Evolutionary conservation across 83 land plant species (phyloP).

Genomic region (Picea abies): DNA sequence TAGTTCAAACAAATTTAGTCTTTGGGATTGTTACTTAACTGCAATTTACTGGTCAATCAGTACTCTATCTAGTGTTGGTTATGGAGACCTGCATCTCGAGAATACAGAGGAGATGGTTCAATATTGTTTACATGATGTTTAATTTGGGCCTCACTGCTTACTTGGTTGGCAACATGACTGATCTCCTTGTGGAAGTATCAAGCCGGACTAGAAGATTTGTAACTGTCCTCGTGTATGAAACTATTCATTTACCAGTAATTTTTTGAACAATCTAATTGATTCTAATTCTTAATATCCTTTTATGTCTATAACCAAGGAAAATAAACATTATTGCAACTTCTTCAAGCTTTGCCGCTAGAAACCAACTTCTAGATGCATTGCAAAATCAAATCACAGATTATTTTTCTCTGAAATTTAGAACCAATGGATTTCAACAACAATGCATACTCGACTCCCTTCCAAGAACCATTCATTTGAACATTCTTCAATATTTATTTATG

Average conservation of each 20-base stretch:
- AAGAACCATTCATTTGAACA: background rate
- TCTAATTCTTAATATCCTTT: background rate
- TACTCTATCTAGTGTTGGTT: background rate
- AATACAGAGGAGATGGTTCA: constrained; percentile 13
- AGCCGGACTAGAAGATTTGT: constrained; percentile 13
- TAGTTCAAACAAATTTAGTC: background rate
- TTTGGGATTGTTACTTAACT: constrained; percentile 20
- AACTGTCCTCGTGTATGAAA: background rate
- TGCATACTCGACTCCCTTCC: background rate
- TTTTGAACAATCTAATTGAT: background rate
- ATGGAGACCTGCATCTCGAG: constrained; percentile 13
- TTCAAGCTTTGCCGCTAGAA: constrained; percentile 9
- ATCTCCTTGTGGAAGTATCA: too few species aligned
- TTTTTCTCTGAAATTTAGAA: constrained; percentile 11
- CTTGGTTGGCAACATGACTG: too few species aligned
- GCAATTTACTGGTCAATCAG: background rate
- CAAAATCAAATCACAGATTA: background rate
- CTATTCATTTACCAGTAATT: background rate
- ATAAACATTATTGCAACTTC: background rate
- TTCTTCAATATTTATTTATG: constrained; percentile 9
- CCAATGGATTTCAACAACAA: background rate
- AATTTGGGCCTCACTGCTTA: too few species aligned
- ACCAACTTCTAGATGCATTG: background rate
- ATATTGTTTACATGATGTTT: constrained; percentile 13
- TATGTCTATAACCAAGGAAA: background rate